These are phyloP conservation scores for Lachancea kluyveri DNA, from an alignment of 805 yeast species.

Conservation along the genomic window DNA sequence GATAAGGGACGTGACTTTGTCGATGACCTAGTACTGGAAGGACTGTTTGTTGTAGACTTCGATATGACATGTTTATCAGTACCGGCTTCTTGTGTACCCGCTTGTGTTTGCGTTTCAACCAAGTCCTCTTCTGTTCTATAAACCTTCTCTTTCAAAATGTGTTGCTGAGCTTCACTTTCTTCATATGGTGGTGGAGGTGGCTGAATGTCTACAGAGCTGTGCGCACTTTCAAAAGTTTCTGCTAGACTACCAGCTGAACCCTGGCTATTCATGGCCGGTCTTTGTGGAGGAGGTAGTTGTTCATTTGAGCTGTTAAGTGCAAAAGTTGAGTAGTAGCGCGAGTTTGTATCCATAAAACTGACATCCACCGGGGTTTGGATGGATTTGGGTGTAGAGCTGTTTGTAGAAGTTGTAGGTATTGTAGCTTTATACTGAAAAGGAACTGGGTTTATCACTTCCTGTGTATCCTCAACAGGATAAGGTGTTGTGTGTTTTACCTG, in stretches of 20 bases:
- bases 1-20: slow-evolving; percentile 11
- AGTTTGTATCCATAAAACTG: too few relatives aligned
- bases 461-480: slow-evolving; percentile 18
- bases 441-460: slow-evolving; percentile 14
- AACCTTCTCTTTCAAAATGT: slow-evolving; percentile 15
- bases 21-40: not conserved
- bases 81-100: not conserved
- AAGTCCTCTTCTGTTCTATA: slow-evolving; percentile 12
- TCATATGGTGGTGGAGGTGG: slow-evolving; percentile 17
- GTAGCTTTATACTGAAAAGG: slow-evolving; percentile 6
- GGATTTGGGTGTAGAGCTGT: not conserved
- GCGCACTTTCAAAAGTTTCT: slow-evolving; percentile 7
- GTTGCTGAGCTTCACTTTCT: slow-evolving; percentile 13
- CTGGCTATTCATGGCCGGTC: too few relatives aligned
- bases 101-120: not conserved
- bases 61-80: not conserved
- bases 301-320: slow-evolving; percentile 3
- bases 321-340: slow-evolving; percentile 15
- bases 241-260: slow-evolving; percentile 4
- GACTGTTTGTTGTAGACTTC: not conserved
- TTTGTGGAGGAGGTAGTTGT: too few relatives aligned
- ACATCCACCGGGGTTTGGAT: too few relatives aligned
- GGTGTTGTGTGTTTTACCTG: slow-evolving; percentile 11
- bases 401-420: slow-evolving; percentile 1
- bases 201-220: slow-evolving; percentile 4